Evolutionary conservation across 1,139 yeast species (phyloP), one percentile per base, ranked within the genome.

Genomic region (Lodderomyces metapsilosis): DNA sequence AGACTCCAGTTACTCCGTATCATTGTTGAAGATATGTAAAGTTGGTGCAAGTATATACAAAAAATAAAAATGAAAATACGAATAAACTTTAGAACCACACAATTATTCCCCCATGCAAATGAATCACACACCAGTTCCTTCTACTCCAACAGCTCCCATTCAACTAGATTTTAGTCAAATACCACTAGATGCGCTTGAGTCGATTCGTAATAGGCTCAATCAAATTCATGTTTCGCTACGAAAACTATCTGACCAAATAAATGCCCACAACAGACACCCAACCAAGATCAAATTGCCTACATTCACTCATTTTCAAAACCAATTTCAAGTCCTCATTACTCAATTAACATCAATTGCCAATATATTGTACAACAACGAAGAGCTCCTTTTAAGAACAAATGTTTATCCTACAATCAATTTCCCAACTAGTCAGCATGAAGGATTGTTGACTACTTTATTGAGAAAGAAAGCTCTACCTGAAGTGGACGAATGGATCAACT

Each of bases 381-480:
- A 78, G 7, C 59, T 76, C 0, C 66, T 92, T 20, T 74, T 74
- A 37, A 66, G 77, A 11, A 81, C 95, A 1, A 88, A 86, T 39
- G 91, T 82, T 3, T 91, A 80, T 55, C 98, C 98, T 1, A 66
- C 88, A 36, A 86, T 92, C 0, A 74, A 74, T 21, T 92, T 91
- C 57, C 97, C 97, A 3, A 80, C 95, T 0, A 76, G 88, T 1
- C 85, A 87, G 34, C 92, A 88, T 48, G 91, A 86, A 55, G 88
- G 88, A 1, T 68, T 91, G 38, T 67, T 91, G 42, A 85, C 95
- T 1, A 88, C 97, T 0, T 68, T 92, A 48, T 64, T 92, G 46
- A 74, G 98, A 44, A 92, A 89, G 59, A 91, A 91, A 58, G 83
- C 86, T 38, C 68, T 87, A 11, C 98, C 98, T 0, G 97, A 89